phyloP scores from a whole-genome alignment of 768 basidiomycete genomes.

The Tylopilus subfusipes region DNA sequence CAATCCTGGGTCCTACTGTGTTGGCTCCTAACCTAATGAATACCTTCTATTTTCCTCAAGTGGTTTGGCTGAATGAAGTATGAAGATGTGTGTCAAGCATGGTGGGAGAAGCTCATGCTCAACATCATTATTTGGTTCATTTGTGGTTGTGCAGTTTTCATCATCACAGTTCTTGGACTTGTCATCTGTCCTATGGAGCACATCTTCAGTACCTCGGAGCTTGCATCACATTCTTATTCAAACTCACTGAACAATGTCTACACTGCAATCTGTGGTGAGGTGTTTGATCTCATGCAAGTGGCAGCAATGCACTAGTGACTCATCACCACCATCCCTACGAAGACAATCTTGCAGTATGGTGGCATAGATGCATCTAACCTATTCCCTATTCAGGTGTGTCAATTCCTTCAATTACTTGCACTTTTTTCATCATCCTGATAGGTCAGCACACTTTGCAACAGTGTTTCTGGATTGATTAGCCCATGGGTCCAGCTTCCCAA shows the following conservation, averaged over 20 bases:
- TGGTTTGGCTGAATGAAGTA: conserved; percentile 92
- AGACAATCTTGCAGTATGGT: conserved; percentile 79
- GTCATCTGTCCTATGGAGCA: conserved; percentile 95
- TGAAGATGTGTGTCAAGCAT: conserved; percentile 88
- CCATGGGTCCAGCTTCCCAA: conserved; percentile 73
- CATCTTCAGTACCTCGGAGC: conserved; percentile 77
- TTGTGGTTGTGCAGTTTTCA: conserved; percentile 85
- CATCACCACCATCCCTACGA: conserved; percentile 69
- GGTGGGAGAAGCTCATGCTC: conserved; percentile 94
- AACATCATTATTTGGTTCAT: conserved; percentile 96
- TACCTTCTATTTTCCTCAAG: conserved; percentile 66
- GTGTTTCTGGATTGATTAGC: conserved; percentile 72
- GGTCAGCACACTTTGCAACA: conserved; percentile 93
- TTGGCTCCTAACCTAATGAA: conserved; percentile 90
- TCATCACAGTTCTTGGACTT: conserved; percentile 82
- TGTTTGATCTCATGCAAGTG: conserved; percentile 78
- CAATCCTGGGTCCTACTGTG: conserved; percentile 85
- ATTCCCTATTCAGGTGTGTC: conserved; percentile 88
- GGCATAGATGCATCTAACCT: conserved; percentile 68
- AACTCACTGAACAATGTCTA: conserved; percentile 72
- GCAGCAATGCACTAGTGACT: conserved; percentile 62
- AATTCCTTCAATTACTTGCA: background rate
- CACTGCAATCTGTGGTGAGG: conserved; percentile 86
- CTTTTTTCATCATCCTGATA: conserved; percentile 20
- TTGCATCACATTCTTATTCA: conserved; percentile 64